Evolutionary conservation across 75 land plant species (phyloP).

Genomic region (Pseudotsuga menziesii): DNA sequence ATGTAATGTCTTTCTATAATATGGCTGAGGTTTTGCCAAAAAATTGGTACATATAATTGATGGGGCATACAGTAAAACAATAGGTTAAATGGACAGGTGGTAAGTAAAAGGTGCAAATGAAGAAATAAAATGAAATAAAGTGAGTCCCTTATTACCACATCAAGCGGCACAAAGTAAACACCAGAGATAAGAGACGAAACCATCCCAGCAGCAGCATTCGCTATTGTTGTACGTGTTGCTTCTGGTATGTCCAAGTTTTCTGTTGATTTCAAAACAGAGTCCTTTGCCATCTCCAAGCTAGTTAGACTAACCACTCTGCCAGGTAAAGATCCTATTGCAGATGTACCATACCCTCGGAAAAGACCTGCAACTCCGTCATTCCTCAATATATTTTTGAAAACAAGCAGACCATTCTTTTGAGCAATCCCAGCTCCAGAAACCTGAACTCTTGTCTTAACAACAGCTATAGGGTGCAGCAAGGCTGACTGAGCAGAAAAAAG

Average conservation of each 20-base stretch:
- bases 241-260: conserved; percentile 55
- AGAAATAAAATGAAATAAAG: conserved; percentile 7
- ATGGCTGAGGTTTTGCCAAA: too few relatives aligned
- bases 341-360: conserved; percentile 81
- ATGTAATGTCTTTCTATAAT: too few relatives aligned
- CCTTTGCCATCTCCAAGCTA: conserved; percentile 81
- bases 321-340: conserved; percentile 76
- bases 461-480: conserved; percentile 73
- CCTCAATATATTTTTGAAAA: conserved; percentile 55
- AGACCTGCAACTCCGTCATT: conserved; percentile 74
- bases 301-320: conserved; percentile 77
- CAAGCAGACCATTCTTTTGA: conserved; percentile 37
- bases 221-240: conserved; percentile 66
- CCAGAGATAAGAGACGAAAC: conserved; percentile 67
- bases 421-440: conserved; percentile 46
- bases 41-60: too few relatives aligned
- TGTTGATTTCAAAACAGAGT: conserved; percentile 48
- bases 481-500: conserved; percentile 75
- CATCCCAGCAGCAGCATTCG: conserved; percentile 87
- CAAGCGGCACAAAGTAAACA: conserved; percentile 80
- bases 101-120: neutral
- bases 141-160: conserved; percentile 59
- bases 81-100: too few relatives aligned
- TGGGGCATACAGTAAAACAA: too few relatives aligned
- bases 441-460: conserved; percentile 93